Evolutionary conservation across 2,329 filamentous ascomycete genomes (phyloP), one percentile per base, ranked within the genome.

Genomic region (Diplocarpon mali): DNA sequence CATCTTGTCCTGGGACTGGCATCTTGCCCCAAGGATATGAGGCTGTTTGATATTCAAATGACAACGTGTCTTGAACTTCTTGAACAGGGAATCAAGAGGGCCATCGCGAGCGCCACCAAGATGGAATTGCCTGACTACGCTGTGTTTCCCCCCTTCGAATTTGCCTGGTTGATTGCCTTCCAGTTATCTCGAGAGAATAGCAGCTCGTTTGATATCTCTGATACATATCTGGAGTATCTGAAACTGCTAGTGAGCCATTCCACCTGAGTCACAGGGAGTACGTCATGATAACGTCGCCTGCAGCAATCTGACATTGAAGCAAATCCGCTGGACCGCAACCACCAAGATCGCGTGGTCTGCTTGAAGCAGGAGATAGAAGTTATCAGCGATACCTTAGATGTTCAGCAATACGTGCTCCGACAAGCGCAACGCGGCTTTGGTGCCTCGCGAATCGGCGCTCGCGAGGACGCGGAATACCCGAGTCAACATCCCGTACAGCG

Each of bases 331-430:
- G 49, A 52, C 29, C 44, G 53, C 20, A 46, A 42, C 14, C 53
- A 56, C 32, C 53, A 55, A 46, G 49, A 53, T 28, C 40, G 42
- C 40, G 48, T 56, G 20, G 45, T 46, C 12, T 50, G 37, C 12
- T 35, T 56, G 11, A 52, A 53, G 27, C 53, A 56, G 41, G 53
- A 56, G 31, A 53, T 55, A 24, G 48, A 48, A 12, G 46, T 53
- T 12, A 51, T 55, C 17, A 39, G 34, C 1, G 51, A 53, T 27
- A 56, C 53, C 6, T 37, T 56, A n/a, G 38, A 48, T 24, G 38
- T 31, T 6, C 53, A 56, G 29, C 38, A 42, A 17, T 29, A 35
- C 37, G 28, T 55, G 2, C 38, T 52, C 12, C 35, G 36, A 11
- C 14, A 35, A 16, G 45, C 45, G 7, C 40, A 42, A 32, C 40